Base-by-base conservation (phyloP, 495 filamentous ascomycete species). In the Pseudevernia furfuracea region DNA sequence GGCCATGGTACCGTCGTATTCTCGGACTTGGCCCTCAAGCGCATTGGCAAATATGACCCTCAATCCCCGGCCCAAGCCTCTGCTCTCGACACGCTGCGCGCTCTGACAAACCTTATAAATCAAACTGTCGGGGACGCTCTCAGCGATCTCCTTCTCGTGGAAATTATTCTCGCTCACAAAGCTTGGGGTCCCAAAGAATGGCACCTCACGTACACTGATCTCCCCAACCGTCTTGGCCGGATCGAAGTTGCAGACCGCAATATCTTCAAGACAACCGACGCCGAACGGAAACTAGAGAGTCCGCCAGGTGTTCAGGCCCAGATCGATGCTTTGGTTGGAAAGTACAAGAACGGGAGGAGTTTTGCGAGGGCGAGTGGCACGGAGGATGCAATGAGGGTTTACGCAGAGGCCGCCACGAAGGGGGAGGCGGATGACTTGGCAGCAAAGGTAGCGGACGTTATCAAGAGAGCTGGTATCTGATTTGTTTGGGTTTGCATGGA, bases 1-100 rank as follows among this genome's bases (percentile, higher is more conserved):
- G 94, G 94, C 58, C 94, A 98, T 74, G 94, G 94, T 61, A 98
- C 94, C 32, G 90, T 97, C 32, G 85, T 96, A 46, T 98, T 98
- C 82, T 96, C 91, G 4, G 84, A 86, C 43, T 82, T 85, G 55
- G 92, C 94, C 0, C 73, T 93, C 14, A 87, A 87, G 68, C 80
- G 82, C 36, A 92, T 97, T 77, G 81, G 83, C 63, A 87, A 78
- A 61, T 84, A 87, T 55, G 84, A 90, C 69, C 92, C 94, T 4
- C 87, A 95, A 74, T 96, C 91, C 0, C 93, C 95, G 1, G 94
- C 88, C 17, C 95, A 98, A 76, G 85, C 91, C 67, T 85, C 86
- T 56, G 86, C 92, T 12, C 84, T 97, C 28, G 86, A 92, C 55
- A 91, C 85, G 19, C 87, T 98, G 11, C 80, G 79, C 57, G 92